Evolutionary conservation across 2,329 filamentous ascomycete genomes (phyloP), one percentile per base, ranked within the genome.

Genomic region (Aspergillus novofumigatus): DNA sequence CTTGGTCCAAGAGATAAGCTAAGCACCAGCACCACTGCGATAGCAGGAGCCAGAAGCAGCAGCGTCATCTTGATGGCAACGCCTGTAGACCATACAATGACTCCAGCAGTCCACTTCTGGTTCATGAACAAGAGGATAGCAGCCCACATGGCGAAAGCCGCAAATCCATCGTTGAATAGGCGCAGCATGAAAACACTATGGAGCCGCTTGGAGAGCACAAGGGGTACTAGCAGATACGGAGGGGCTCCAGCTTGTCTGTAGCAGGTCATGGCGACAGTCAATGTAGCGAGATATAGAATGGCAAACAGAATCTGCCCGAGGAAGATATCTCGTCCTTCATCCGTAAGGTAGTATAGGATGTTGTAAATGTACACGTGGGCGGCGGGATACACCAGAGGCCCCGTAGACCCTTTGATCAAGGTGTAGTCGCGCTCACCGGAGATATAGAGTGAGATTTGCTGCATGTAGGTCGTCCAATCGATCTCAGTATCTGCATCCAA

Each of bases 391-490:
- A 99, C 94, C 52, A 97, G 81, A 3, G 94, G 94, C 0, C 94
- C 94, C 0, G 94, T 99, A 58, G 86, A 88, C 65, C 94, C 94
- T 69, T 88, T 83, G 70, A 99, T 92, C 57, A 86, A 83, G 59
- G 85, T 85, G 74, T 99, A 99, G 75, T 97, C 88, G 70, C 90
- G 86, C 79, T 97, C 92, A 68, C 94, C 94, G 20, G 84, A 81
- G 49, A 92, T 78, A 69, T 89, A 94, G 65, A 92, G 86, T 44
- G 83, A 77, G 48, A 97, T 82, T 69, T 99, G 94, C 72, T 97
- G 84, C 92, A 99, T 97, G 75, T 99, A 99, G 0, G 94, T 91
- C 58, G 83, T 83, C 93, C 93, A 99, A 77, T 99, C 94, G 69
- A 99, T 99, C 75, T 99, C 94, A 47, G 94, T 99, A 72, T 99